These are phyloP conservation scores for Chloris gayana DNA, from an alignment of 176 grass and related monocot genomes.

Conservation along the genomic window DNA sequence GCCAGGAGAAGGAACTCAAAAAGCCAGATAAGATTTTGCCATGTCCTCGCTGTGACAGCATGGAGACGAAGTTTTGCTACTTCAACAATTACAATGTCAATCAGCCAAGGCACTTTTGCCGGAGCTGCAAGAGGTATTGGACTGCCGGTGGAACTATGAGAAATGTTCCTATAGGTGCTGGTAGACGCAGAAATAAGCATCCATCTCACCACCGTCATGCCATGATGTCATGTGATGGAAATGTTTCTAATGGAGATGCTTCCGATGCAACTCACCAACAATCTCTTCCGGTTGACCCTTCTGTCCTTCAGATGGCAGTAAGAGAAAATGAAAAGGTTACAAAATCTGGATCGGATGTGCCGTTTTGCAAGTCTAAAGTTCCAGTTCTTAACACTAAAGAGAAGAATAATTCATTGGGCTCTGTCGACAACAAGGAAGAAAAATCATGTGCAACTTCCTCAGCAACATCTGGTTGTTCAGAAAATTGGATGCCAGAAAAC, in stretches of 20 bases:
- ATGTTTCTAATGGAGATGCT: slow-evolving; percentile 24
- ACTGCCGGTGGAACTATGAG: slow-evolving; percentile 81
- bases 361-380: slow-evolving; percentile 40
- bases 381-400: slow-evolving; percentile 48
- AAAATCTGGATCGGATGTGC: slow-evolving; percentile 45
- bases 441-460: slow-evolving; percentile 52
- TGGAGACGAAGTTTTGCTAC: slow-evolving; percentile 96
- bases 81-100: slow-evolving; percentile 94
- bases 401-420: slow-evolving; percentile 45
- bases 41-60: slow-evolving; percentile 87
- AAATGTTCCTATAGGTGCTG: slow-evolving; percentile 83
- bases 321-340: slow-evolving; percentile 43
- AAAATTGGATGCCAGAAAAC: slow-evolving; percentile 44
- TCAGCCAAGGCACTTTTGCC: slow-evolving; percentile 88
- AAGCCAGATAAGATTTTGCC: slow-evolving; percentile 74
- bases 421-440: slow-evolving; percentile 53
- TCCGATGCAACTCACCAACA: slow-evolving; percentile 37
- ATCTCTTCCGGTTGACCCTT: slow-evolving; percentile 31
- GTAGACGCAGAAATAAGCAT: slow-evolving; percentile 75
- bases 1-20: slow-evolving; percentile 54
- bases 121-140: slow-evolving; percentile 90
- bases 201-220: slow-evolving; percentile 50
- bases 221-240: slow-evolving; percentile 47
- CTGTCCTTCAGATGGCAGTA: slow-evolving; percentile 17
- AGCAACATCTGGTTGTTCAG: slow-evolving; percentile 24